Percentiles rank a stretch among this genome's conserved stretches.
phyloP scores from a whole-genome alignment of 208 protist genomes.

The Eutreptiella sp. region DNA sequence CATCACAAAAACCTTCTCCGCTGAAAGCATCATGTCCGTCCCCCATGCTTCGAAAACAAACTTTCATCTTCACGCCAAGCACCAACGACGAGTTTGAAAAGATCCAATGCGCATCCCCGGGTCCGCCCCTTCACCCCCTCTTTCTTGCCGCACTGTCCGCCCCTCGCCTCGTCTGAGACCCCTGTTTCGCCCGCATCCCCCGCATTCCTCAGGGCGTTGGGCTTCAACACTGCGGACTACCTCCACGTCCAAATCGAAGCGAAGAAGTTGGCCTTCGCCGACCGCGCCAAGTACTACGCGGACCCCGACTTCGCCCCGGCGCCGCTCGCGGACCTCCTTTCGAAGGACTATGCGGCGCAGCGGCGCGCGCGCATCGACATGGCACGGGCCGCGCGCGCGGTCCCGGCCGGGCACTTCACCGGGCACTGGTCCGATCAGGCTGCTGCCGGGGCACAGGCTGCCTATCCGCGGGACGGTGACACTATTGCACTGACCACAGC shows the following conservation, averaged over 20 bases:
- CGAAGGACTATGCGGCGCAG: slow-evolving; percentile 1
- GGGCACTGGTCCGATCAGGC: too few relatives aligned
- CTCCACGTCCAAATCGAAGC: slow-evolving; percentile 15
- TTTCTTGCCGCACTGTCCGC: too few relatives aligned
- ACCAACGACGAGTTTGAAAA: too few relatives aligned
- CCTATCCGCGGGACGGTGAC: neutral
- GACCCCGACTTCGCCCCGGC: slow-evolving; percentile 1
- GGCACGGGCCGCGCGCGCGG: neutral
- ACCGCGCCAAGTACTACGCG: slow-evolving; percentile 1
- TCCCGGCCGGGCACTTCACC: neutral
- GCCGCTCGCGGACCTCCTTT: neutral
- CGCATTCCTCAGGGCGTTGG: neutral
- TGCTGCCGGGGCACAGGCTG: too few relatives aligned
- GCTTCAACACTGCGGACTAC: slow-evolving; percentile 15
- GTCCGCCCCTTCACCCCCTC: too few relatives aligned
- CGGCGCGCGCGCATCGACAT: neutral
- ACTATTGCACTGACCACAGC: neutral
- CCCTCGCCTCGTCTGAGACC: too few relatives aligned
- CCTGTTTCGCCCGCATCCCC: too few relatives aligned
- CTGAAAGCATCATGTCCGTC: too few relatives aligned
- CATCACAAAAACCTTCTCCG: too few relatives aligned
- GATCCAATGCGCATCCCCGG: too few relatives aligned
- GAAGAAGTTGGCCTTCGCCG: slow-evolving; percentile 6
- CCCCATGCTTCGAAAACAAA: too few relatives aligned
- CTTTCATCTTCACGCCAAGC: too few relatives aligned